Base-by-base conservation (phyloP, 495 filamentous ascomycete species). In the Aspergillus haitiensis region DNA sequence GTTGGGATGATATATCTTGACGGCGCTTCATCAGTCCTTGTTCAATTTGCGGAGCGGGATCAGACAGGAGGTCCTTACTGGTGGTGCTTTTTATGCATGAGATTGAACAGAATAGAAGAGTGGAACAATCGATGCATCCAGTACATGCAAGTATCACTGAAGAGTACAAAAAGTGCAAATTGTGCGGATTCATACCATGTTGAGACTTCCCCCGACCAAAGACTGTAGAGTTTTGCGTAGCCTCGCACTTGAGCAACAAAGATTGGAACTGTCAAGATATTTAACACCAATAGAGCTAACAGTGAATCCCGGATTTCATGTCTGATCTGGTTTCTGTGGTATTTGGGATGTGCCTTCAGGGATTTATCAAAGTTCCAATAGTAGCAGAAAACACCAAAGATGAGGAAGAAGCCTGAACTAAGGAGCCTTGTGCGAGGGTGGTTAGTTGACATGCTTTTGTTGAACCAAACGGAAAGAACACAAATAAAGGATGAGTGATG, bases 61-160 rank as follows among this genome's bases (percentile, higher is more conserved):
- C 21, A 3, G 21, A 3, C 21, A 3, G 21, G 3, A 27, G 21
- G 3, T 1, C 21, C 21, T 93, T 93, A 97, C 78, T 96, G 96
- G 81, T 98, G 93, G 78, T 98, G 93, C 39, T 90, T 86, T 79
- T 98, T 98, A 81, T 98, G 93, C 21, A 97, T 81, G 56, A 74
- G 76, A 78, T 89, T 92, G 82, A 97, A 98, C 32, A 97, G 66
- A 34, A 71, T 63, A 2, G 90, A 89, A 68, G 90, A 85, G 74
- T 98, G 93, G 58, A 93, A 78, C 31, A 84, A 85, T 42, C 93
- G 87, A 74, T 97, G 93, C 67, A 97, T 96, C 81, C 87, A 90
- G 81, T 98, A 97, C 78, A 98, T 93, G 65, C 78, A 82, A 69
- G 82, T 87, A 72, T 98, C 93, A 66, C 93, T 98, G 76, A 97